phyloP scores from a whole-genome alignment of 306 rosid species.

The barrel medic (Medicago truncatula) region DNA sequence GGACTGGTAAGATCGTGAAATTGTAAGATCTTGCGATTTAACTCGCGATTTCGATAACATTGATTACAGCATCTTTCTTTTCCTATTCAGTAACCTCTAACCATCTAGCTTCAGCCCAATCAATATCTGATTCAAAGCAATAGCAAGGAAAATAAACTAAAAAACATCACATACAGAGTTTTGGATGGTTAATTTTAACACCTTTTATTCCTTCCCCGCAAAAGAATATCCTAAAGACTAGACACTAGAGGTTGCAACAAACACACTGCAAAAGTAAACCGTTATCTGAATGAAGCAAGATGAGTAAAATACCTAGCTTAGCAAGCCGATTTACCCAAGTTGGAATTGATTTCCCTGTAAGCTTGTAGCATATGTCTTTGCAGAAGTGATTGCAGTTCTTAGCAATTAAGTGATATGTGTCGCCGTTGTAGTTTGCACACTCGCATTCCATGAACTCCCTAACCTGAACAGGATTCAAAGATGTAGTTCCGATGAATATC shows the following conservation, averaged over 20 bases:
- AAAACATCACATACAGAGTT: background rate
- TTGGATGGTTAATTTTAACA: background rate
- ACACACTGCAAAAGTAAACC: constrained; percentile 18
- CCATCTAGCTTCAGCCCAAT: background rate
- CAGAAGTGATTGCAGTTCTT: constrained; percentile 99
- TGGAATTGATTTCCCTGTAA: constrained; percentile 93
- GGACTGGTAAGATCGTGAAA: background rate
- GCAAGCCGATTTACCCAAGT: constrained; percentile 98
- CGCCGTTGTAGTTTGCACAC: constrained; percentile 80
- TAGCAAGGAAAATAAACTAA: background rate
- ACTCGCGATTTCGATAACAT: background rate
- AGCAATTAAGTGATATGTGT: constrained; percentile 88
- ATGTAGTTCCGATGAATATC: constrained; percentile 84
- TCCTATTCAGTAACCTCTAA: background rate
- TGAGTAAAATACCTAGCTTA: constrained; percentile 71
- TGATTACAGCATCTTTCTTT: constrained; percentile 9
- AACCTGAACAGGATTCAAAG: constrained; percentile 73
- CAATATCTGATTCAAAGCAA: background rate
- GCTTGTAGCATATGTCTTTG: constrained; percentile 84
- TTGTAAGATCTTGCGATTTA: background rate
- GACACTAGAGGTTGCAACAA: background rate
- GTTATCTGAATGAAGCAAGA: constrained; percentile 28
- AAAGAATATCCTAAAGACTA: background rate
- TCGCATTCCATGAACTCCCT: constrained; percentile 94
- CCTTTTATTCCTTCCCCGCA: background rate